Evolutionary conservation across 805 yeast species (phyloP), one percentile per base, ranked within the genome.

Genomic region (Zygotorulaspora florentina): DNA sequence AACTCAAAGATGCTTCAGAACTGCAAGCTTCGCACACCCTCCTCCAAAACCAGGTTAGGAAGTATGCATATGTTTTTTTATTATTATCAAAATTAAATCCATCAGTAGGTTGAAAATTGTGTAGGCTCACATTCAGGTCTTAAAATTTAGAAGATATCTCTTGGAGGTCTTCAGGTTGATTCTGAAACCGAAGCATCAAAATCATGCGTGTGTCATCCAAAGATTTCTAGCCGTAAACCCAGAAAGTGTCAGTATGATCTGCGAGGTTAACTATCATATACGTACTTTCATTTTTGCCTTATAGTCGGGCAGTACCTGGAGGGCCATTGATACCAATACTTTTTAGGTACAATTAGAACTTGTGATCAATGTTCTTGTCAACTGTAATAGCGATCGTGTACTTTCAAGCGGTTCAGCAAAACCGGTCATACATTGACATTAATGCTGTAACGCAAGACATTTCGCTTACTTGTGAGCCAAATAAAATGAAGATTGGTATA

Each of bases 141-240:
- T 17, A 4, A 29, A 10, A 38, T 49, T 34, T 38, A 7, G 46
- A 38, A 27, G 52, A 61, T 11, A 33, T 45, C 9, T 62, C 65
- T 25, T 61, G 57, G 31, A 59, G 55, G 59, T 67, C 65, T 15
- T 64, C 65, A 37, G 52, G 64, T 34, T 65, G 67, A 39, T 65
- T 55, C 50, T 61, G 64, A 54, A 63, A 63, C 12, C 52, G 28
- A 6, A 62, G 60, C 46, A 58, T 52, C 52, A 64, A 56, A 7
- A 46, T 42, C 17, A 39, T 27, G 18, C 51, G 51, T 13, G 49
- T 48, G 15, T 31, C 36, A 8, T 20, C 34, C 17, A 42, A 43
- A 18, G 40, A 45, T 15, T 35, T 31, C 31, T 46, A 47, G 41
- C 60, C 66, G 13, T 54, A 50, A 11, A 64, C 58, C 30, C 54